Percentiles rank a stretch among this genome's conserved stretches.
phyloP scores from a whole-genome alignment of 805 yeast species.

The Lipomyces japonicus region DNA sequence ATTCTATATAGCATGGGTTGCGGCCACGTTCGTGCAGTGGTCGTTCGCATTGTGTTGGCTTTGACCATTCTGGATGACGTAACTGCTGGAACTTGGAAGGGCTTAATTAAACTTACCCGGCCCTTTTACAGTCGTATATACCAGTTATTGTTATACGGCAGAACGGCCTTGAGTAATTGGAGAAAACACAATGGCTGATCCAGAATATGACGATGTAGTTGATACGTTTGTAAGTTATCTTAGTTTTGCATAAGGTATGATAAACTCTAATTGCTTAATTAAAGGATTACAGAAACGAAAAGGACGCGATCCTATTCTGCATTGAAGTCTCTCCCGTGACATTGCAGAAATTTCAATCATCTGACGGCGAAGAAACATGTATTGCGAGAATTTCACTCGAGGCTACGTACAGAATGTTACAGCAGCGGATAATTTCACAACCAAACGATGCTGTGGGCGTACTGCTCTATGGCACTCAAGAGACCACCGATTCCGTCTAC shows the following conservation, averaged over 20 bases:
- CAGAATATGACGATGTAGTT: conserved; percentile 14
- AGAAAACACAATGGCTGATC: not conserved
- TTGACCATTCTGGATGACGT: too few species aligned
- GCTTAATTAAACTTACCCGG: too few species aligned
- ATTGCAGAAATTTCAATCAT: conserved; percentile 25
- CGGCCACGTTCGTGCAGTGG: too few species aligned
- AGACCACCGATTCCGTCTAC: conserved; percentile 31
- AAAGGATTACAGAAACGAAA: conserved; percentile 29
- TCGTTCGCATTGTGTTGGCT: too few species aligned
- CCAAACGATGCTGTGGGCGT: conserved; percentile 76
- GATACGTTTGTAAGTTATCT: conserved; percentile 17
- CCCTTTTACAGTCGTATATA: too few species aligned
- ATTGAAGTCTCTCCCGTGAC: conserved; percentile 38
- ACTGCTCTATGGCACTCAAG: conserved; percentile 45
- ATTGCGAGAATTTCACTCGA: conserved; percentile 40
- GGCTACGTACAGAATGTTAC: conserved; percentile 58
- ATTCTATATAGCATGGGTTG: too few species aligned
- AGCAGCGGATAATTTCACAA: conserved; percentile 58
- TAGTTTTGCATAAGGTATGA: not conserved
- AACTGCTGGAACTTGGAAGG: too few species aligned
- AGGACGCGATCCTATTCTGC: conserved; percentile 39
- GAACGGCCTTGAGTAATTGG: too few species aligned
- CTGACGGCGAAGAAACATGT: conserved; percentile 21
- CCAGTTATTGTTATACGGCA: too few species aligned
- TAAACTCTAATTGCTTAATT: not conserved